phyloP scores from a whole-genome alignment of 2,329 filamentous ascomycete species.

The Claviceps fusiformis region DNA sequence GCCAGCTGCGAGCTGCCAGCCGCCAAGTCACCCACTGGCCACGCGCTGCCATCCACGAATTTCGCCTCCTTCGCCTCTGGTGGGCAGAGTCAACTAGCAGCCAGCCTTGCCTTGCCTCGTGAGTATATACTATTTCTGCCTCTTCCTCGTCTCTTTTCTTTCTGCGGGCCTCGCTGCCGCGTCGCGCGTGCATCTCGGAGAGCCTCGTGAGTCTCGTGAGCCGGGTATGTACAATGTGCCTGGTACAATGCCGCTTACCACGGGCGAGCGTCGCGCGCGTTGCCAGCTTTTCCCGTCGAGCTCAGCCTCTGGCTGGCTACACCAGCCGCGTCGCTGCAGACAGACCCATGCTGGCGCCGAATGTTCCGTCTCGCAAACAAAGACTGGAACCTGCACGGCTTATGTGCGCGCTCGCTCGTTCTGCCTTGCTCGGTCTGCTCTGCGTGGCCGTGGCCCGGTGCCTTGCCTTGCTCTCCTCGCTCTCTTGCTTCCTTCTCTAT shows the following conservation, averaged over 20 bases:
- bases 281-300: neutral
- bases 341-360: conserved; percentile 9
- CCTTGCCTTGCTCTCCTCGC: conserved; percentile 1
- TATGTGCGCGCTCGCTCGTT: neutral
- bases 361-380: conserved; percentile 6
- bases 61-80: conserved; percentile 7
- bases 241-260: conserved; percentile 4
- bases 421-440: conserved; percentile 1
- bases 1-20: too few relatives aligned
- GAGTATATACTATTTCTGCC: conserved; percentile 18
- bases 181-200: neutral
- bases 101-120: conserved; percentile 17
- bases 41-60: conserved; percentile 9
- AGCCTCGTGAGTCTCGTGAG: too few relatives aligned
- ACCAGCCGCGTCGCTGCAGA: conserved; percentile 12
- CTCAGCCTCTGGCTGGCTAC: conserved; percentile 4
- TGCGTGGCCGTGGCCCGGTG: neutral
- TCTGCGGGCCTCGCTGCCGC: neutral
- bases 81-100: conserved; percentile 11
- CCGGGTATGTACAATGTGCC: neutral
- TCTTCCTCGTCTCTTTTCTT: conserved; percentile 7
- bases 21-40: neutral
- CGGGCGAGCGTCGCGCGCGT: conserved; percentile 9
- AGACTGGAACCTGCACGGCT: neutral
- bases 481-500: conserved; percentile 4